phyloP scores from a whole-genome alignment of 2,329 filamentous ascomycete genomes.

The Fusarium agapanthi region DNA sequence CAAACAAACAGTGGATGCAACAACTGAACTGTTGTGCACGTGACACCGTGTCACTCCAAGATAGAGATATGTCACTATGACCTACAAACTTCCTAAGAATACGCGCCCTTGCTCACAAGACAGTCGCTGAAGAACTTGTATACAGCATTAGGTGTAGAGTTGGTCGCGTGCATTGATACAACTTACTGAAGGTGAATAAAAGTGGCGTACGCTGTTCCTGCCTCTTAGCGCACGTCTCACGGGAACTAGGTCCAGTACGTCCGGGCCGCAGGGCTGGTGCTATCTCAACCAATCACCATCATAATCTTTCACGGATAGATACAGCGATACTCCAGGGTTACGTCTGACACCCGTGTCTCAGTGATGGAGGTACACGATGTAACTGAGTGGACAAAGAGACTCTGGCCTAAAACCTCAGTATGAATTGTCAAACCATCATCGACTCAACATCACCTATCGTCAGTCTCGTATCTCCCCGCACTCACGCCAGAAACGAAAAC shows the following conservation, averaged over 20 bases:
- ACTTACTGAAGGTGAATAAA: neutral
- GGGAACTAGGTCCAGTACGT: slow-evolving; percentile 8
- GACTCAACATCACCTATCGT: neutral
- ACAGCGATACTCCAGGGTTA: neutral
- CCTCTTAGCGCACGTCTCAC: slow-evolving; percentile 24
- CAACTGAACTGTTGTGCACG: neutral
- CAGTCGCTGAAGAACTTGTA: too few relatives aligned
- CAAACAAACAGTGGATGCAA: too few relatives aligned
- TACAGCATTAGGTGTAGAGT: neutral
- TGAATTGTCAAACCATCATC: neutral
- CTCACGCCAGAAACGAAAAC: neutral
- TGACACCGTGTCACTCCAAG: neutral
- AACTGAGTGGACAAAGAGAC: slow-evolving; percentile 9
- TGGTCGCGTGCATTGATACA: neutral
- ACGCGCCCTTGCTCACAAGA: neutral
- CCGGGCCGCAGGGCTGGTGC: slow-evolving; percentile 10
- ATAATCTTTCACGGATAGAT: neutral
- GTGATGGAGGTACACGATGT: neutral
- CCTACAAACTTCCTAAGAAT: neutral
- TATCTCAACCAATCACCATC: slow-evolving; percentile 16
- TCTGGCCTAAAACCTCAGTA: neutral
- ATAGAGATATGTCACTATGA: neutral
- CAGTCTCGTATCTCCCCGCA: neutral
- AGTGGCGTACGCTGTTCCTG: slow-evolving; percentile 18
- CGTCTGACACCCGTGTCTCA: neutral